Evolutionary conservation across 2,329 filamentous ascomycete genomes (phyloP), one percentile per base, ranked within the genome.

Genomic region (Periconia sp.): DNA sequence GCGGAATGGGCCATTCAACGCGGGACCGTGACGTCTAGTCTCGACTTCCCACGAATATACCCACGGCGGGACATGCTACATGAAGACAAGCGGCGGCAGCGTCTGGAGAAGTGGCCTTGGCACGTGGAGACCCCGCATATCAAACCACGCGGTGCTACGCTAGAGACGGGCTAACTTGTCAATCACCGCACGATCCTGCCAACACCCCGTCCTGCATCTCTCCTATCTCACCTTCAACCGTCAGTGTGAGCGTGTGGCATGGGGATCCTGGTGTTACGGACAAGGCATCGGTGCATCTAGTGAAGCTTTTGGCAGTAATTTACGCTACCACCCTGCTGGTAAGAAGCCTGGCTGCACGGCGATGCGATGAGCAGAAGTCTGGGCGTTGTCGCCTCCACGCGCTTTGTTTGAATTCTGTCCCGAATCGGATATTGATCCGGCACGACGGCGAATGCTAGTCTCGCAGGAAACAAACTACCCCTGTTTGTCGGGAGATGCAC

Each of bases 121-220:
- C 56, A 38, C 48, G 50, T 64, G 60, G 60, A 51, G 60, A 56
- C 54, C 61, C 59, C 59, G 57, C 57, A 54, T 54, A 31, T 39
- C 34, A n/a, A 48, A 42, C 30, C 11, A 45, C 39, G 40, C 47
- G 48, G 29, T 37, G 31, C 28, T 34, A 40, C 43, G n/a, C n/a
- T n/a, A n/a, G 23, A 32, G 47, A 37, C 38, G 46, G 52, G 55
- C 55, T 13, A n/a, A 18, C 40, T 29, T 46, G 41, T 52, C 57
- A 56, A 52, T 48, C 25, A 43, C 46, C 25, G 42, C 24, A n/a
- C 35, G 25, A 22, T n/a, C 33, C 30, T 18, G 28, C 23, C 18
- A 37, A 33, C 32, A 22, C 32, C 32, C n/a, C n/a, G n/a, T n/a
- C n/a, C n/a, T n/a, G n/a, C n/a, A n/a, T n/a, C n/a, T n/a, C n/a